phyloP scores from a whole-genome alignment of 352 stramenopile genomes.

The Globisporangium orthogonon region DNA sequence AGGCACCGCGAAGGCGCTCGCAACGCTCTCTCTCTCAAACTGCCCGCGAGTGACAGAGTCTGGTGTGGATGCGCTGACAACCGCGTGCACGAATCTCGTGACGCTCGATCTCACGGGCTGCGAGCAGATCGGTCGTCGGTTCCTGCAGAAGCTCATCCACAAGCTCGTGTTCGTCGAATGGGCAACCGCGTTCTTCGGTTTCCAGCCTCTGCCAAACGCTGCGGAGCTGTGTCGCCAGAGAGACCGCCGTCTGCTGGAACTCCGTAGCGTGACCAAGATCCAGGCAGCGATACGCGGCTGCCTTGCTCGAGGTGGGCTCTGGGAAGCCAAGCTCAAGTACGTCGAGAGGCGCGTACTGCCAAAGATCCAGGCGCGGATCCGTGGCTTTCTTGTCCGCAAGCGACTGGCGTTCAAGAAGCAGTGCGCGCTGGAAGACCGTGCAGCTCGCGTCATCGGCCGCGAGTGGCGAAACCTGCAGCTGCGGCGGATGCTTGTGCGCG shows the following conservation, averaged over 20 bases:
- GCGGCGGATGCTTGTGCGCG: constrained; percentile 37
- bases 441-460: constrained; percentile 31
- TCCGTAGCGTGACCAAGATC: constrained; percentile 56
- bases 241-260: constrained; percentile 37
- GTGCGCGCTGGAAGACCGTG: constrained; percentile 21
- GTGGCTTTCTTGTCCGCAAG: constrained; percentile 70
- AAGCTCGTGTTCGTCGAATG: constrained; percentile 83
- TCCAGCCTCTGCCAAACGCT: constrained; percentile 78
- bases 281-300: constrained; percentile 81
- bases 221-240: constrained; percentile 58
- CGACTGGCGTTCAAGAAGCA: constrained; percentile 24
- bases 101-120: constrained; percentile 85
- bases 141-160: constrained; percentile 63
- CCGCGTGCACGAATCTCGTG: constrained; percentile 62
- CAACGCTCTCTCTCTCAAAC: constrained; percentile 51
- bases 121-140: constrained; percentile 54
- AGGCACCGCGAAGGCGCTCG: constrained; percentile 16
- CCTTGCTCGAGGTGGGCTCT: constrained; percentile 63
- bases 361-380: constrained; percentile 71
- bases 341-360: constrained; percentile 60
- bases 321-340: constrained; percentile 58
- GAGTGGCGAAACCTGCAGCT: constrained; percentile 50
- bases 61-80: constrained; percentile 56
- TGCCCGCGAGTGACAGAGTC: constrained; percentile 68
- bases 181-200: constrained; percentile 78